Conservation (phyloP, 768 basidiomycete genomes). For the Termitomyces sp. region DNA sequence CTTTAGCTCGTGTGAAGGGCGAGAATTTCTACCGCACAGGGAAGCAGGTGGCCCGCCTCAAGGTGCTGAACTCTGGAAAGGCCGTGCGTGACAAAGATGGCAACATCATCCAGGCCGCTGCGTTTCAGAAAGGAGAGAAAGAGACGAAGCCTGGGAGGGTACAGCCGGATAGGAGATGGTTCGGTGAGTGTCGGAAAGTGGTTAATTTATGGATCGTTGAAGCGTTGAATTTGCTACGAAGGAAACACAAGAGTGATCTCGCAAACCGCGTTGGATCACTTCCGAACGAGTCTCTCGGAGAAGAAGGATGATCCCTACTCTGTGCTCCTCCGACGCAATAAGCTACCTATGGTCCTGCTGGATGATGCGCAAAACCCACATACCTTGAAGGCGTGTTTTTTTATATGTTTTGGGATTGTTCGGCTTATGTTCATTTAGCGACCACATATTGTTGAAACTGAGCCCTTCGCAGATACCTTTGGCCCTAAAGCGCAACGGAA, state of each 20-base stretch:
- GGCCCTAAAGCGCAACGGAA: conserved; percentile 96
- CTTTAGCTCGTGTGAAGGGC: conserved; percentile 75
- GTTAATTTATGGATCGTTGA: conserved; percentile 1
- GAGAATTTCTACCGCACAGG: conserved; percentile 99
- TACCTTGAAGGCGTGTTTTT: conserved; percentile 54
- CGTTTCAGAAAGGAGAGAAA: conserved; percentile 93
- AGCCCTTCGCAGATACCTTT: conserved; percentile 92
- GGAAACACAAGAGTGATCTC: conserved; percentile 99
- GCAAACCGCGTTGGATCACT: conserved; percentile 93
- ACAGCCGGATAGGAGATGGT: conserved; percentile 95
- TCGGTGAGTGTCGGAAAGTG: conserved; percentile 55
- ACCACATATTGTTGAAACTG: conserved; percentile 92
- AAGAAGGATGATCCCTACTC: conserved; percentile 95
- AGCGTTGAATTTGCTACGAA: conserved; percentile 21
- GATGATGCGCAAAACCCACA: conserved; percentile 86
- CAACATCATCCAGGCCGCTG: conserved; percentile 89
- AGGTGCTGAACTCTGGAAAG: conserved; percentile 92
- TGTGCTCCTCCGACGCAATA: conserved; percentile 89
- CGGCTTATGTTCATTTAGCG: conserved; percentile 40
- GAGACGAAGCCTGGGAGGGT: conserved; percentile 88
- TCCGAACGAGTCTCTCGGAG: conserved; percentile 78
- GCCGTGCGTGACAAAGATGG: conserved; percentile 88
- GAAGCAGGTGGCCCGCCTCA: conserved; percentile 76
- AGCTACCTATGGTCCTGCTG: conserved; percentile 93
- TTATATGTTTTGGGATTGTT: background rate